Conservation (phyloP, 1,284 basidiomycete genomes). For the Apiotrichum mycotoxinovorans region DNA sequence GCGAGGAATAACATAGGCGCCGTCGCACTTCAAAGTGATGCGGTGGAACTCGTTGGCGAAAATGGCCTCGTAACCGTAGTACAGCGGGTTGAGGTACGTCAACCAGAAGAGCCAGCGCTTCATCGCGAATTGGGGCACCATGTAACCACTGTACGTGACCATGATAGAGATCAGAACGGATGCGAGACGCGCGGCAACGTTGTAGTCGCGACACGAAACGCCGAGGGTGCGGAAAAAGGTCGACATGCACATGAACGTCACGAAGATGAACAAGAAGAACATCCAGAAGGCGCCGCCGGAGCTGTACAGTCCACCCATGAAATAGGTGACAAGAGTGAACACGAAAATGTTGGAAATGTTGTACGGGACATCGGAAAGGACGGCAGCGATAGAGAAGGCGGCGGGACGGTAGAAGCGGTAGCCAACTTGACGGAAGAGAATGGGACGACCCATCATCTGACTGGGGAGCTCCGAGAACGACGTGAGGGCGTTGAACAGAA, state of each 20-base stretch:
- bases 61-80: slow-evolving; percentile 72
- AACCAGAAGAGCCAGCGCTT: slow-evolving; percentile 82
- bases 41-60: slow-evolving; percentile 75
- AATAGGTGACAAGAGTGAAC: slow-evolving; percentile 53
- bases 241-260: slow-evolving; percentile 52
- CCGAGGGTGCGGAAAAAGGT: slow-evolving; percentile 52
- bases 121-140: slow-evolving; percentile 63
- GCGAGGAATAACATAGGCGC: slow-evolving; percentile 65
- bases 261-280: slow-evolving; percentile 43
- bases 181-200: slow-evolving; percentile 55
- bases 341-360: slow-evolving; percentile 52
- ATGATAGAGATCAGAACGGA: slow-evolving; percentile 53
- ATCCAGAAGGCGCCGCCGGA: slow-evolving; percentile 54
- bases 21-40: slow-evolving; percentile 64
- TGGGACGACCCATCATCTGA: slow-evolving; percentile 66
- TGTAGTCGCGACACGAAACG: slow-evolving; percentile 51
- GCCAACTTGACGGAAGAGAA: slow-evolving; percentile 59
- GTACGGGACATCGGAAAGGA: slow-evolving; percentile 54
- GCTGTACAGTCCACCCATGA: slow-evolving; percentile 49
- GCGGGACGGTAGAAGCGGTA: slow-evolving; percentile 75
- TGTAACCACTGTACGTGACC: slow-evolving; percentile 47
- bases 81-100: slow-evolving; percentile 61
- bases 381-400: slow-evolving; percentile 41
- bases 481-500: slow-evolving; percentile 60
- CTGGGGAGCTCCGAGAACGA: slow-evolving; percentile 58